Evolutionary conservation across 2,329 filamentous ascomycete genomes (phyloP), one percentile per base, ranked within the genome.

Genomic region (Metarhizium sp.): DNA sequence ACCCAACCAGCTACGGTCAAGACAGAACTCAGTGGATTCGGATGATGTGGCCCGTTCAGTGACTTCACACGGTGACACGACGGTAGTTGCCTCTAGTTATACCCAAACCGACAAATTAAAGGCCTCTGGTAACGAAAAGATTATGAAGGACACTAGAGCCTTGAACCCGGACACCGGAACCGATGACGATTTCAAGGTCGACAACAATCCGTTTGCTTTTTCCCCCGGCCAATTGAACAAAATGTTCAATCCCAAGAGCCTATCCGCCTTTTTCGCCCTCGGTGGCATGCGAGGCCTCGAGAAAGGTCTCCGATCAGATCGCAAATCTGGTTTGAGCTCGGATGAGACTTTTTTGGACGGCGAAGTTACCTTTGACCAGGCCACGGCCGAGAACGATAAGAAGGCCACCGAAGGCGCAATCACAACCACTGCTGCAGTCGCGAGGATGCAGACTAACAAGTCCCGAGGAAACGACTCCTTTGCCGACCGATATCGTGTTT

Each of bases 231-330:
- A 95, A 65, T 77, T 96, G 59, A 86, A 85, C 63, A 96, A 95
- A 70, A 80, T 96, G 73, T 83, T 92, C 59, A 94, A 95, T 66
- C 92, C 92, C 3, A 96, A 96, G 74, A 95, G 84, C 58, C 72
- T 95, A 56, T 77, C 86, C 13, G 91, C 91, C 1, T 95, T 92
- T 62, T 88, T 86, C 64, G 85, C 85, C 14, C 69, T 96, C 5
- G 91, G 92, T 51, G 92, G 92, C 29, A 70, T 95, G 16, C 72
- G 71, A 18, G 92, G 92, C 0, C 70, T 96, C 51, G 90, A 92
- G 69, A 87, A 84, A 65, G 92, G 91, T 10, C 73, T 96, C 34
- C 78, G 88, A 51, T 85, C 84, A 6, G 83, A 94, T 67, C 76
- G 88, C 34, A 80, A 78, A 52, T 77, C 86, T 40, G 92, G 92